Percentiles rank a stretch among this genome's conserved stretches.
Evolutionary conservation across 116 monocot species (phyloP).

Genomic region (Phalaenopsis hybrid): DNA sequence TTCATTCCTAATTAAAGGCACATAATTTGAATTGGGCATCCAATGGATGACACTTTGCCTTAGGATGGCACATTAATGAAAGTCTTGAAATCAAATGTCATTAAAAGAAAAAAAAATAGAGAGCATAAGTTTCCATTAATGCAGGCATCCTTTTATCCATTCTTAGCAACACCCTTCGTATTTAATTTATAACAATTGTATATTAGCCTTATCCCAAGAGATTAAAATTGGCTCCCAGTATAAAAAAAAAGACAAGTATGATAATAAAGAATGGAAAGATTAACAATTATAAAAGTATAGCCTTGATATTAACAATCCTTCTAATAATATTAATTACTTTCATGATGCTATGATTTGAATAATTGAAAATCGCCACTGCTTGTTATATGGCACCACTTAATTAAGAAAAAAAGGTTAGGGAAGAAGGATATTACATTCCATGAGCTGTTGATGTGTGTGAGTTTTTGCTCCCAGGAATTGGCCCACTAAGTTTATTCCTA

Average conservation of each 20-base stretch:
- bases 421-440: constrained; percentile 30
- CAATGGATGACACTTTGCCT: not conserved
- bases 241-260: not conserved
- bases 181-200: not conserved
- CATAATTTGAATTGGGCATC: not conserved
- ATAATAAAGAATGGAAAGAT: not conserved
- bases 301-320: not conserved
- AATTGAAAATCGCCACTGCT: not conserved
- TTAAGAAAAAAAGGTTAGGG: not conserved
- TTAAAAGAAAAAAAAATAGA: too few species aligned
- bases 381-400: not conserved
- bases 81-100: not conserved
- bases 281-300: not conserved
- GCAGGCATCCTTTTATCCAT: not conserved
- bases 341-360: not conserved
- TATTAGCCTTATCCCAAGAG: not conserved
- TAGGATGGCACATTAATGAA: not conserved
- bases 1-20: not conserved
- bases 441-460: constrained; percentile 5
- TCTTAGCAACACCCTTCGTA: not conserved
- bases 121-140: not conserved
- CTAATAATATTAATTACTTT: not conserved
- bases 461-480: constrained; percentile 49
- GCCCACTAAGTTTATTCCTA: constrained; percentile 63
- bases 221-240: not conserved